phyloP scores from a whole-genome alignment of 2,329 filamentous ascomycete species.

The Ophiostoma sp. region DNA sequence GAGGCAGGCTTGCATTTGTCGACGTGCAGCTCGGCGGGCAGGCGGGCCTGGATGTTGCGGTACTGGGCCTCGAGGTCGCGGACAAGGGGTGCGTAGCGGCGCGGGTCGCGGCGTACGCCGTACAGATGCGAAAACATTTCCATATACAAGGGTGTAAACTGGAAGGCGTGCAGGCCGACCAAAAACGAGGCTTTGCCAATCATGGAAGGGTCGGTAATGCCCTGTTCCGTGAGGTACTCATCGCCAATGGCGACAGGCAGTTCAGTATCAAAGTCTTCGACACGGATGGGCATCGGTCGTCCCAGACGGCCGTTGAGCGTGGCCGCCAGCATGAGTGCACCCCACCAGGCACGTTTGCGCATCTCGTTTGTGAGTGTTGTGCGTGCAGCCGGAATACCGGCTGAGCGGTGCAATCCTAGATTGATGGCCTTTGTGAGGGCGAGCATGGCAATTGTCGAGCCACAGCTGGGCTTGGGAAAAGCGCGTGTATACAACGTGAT shows the following conservation, averaged over 20 bases:
- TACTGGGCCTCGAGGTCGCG: slow-evolving; percentile 66
- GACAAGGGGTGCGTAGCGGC: slow-evolving; percentile 64
- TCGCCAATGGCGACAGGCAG: slow-evolving; percentile 72
- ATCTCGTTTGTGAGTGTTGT: slow-evolving; percentile 70
- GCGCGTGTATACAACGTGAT: slow-evolving; percentile 71
- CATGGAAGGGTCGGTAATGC: slow-evolving; percentile 54
- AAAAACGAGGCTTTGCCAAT: slow-evolving; percentile 55
- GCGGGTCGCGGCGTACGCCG: slow-evolving; percentile 62
- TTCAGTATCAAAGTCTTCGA: slow-evolving; percentile 77
- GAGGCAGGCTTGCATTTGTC: slow-evolving; percentile 46
- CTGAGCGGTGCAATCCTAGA: slow-evolving; percentile 71
- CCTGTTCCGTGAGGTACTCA: slow-evolving; percentile 65
- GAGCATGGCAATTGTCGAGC: slow-evolving; percentile 65
- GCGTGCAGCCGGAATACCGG: slow-evolving; percentile 49
- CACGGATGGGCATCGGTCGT: slow-evolving; percentile 70
- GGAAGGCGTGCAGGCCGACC: slow-evolving; percentile 65
- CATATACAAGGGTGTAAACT: slow-evolving; percentile 65
- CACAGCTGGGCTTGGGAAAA: slow-evolving; percentile 77
- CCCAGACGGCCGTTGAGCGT: slow-evolving; percentile 75
- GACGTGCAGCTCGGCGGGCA: slow-evolving; percentile 61
- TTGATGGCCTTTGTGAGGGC: slow-evolving; percentile 71
- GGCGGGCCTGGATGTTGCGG: slow-evolving; percentile 60
- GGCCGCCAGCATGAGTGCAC: slow-evolving; percentile 64
- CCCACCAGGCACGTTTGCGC: slow-evolving; percentile 78
- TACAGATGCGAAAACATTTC: slow-evolving; percentile 79